Conservation (phyloP, 768 basidiomycete genomes). For the Boletellus ananas region DNA sequence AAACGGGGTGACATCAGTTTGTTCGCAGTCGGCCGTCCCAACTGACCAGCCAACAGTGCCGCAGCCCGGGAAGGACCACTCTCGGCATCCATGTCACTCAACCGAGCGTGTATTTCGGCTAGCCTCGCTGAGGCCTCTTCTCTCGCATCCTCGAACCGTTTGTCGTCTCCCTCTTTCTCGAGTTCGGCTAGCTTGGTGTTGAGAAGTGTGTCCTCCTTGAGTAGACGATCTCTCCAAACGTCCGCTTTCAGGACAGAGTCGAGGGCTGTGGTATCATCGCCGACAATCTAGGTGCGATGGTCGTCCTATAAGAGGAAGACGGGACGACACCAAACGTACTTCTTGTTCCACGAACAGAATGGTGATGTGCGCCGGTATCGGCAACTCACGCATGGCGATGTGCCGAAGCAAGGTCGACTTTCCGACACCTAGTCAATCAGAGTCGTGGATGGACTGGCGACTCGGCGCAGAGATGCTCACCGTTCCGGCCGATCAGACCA, state of each 20-base stretch:
- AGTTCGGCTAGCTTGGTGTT: conserved; percentile 66
- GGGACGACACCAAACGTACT: conserved; percentile 37
- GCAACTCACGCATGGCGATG: conserved; percentile 92
- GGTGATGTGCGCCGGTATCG: conserved; percentile 91
- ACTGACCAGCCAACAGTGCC: conserved; percentile 75
- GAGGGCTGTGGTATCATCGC: conserved; percentile 89
- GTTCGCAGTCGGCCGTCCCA: neutral
- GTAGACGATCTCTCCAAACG: conserved; percentile 92
- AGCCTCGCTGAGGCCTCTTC: conserved; percentile 81
- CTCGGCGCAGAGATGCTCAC: conserved; percentile 28
- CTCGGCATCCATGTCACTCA: conserved; percentile 98
- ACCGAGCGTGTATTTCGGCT: conserved; percentile 82
- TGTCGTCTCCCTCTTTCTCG: conserved; percentile 73
- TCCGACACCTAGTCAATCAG: conserved; percentile 63
- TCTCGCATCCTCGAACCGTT: conserved; percentile 76
- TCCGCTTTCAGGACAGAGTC: conserved; percentile 99
- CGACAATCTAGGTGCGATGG: conserved; percentile 58
- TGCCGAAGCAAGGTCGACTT: conserved; percentile 95
- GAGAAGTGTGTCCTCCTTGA: conserved; percentile 77
- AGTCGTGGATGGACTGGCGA: neutral
- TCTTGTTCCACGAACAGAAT: conserved; percentile 99
- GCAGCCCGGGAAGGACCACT: conserved; percentile 95
- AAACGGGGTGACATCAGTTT: neutral
- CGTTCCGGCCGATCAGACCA: conserved; percentile 88
- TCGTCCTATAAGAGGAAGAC: neutral